These are phyloP conservation scores for Capsaspora owczarzaki DNA, from an alignment of 78 protist genomes.

Conservation along the genomic window DNA sequence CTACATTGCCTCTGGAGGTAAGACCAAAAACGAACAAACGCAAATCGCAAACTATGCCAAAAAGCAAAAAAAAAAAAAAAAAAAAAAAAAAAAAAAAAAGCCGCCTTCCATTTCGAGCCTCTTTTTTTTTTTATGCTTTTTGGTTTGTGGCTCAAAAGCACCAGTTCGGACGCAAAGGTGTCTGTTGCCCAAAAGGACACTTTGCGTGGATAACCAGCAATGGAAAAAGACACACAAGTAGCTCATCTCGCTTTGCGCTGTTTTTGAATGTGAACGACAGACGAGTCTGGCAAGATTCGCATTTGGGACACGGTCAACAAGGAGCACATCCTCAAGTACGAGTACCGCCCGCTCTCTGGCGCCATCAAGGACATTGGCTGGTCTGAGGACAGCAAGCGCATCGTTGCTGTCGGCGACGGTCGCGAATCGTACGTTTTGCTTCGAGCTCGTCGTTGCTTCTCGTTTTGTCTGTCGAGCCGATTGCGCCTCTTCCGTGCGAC, in stretches of 20 bases:
- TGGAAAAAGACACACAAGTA: too few species aligned
- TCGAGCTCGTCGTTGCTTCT: background rate
- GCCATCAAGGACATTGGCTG: slow-evolving; percentile 74
- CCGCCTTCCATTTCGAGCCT: too few species aligned
- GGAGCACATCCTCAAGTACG: slow-evolving; percentile 73
- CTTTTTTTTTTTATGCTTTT: too few species aligned
- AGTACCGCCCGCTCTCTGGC: slow-evolving; percentile 35
- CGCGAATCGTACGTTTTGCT: slow-evolving; percentile 52
- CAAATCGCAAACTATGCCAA: too few species aligned
- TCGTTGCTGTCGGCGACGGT: slow-evolving; percentile 90
- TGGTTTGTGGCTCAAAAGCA: too few species aligned
- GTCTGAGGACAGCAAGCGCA: slow-evolving; percentile 81
- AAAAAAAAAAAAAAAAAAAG: too few species aligned
- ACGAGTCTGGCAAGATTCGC: slow-evolving; percentile 65
- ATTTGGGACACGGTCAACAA: slow-evolving; percentile 83
- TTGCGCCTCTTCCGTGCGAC: background rate
- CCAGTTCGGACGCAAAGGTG: too few species aligned
- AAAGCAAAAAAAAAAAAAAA: too few species aligned
- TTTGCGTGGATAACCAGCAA: too few species aligned
- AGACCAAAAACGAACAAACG: background rate
- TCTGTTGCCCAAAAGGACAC: too few species aligned
- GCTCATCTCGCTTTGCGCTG: too few species aligned
- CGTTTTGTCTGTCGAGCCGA: background rate
- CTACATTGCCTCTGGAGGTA: slow-evolving; percentile 82
- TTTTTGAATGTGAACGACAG: too few species aligned